Base-by-base conservation (phyloP, 768 basidiomycete genomes). In the Calvatia gigantea region DNA sequence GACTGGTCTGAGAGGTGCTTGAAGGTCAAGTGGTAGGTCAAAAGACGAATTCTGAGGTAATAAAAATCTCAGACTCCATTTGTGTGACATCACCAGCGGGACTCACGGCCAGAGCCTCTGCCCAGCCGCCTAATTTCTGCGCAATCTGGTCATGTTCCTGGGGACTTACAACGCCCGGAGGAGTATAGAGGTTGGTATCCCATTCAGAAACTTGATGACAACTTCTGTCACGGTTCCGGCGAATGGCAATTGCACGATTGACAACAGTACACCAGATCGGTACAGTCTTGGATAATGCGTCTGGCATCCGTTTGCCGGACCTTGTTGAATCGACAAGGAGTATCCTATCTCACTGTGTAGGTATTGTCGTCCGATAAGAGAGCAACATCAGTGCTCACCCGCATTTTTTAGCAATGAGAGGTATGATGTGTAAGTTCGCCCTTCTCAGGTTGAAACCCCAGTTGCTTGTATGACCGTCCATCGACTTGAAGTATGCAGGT, bases 181-280 rank as follows among this genome's bases (percentile, higher is more conserved):
- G 85, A 1, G 89, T 89, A 62, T 90, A 89, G 6, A 95, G 72
- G 2, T 67, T 62, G 0, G 64, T 68, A 60, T 88, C 79, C 87
- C 87, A 90, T 7, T 60, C 32, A 11, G 14, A n/a, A 5, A 60
- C 54, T 6, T 35, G 35, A n/a, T 59, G 47, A 12, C 21, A 35
- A 11, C 56, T 41, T 15, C 47, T 38, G 25, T 58, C 48, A 2
- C 67, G 65, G 0, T 74, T 67, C 56, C 70, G 69, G 15, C 69
- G 73, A 44, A 70, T 65, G 8, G 66, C 59, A 31, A 82, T 68
- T 27, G 82, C 86, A 48, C 83, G 76, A 64, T 96, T 98, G 58
- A 96, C 75, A 4, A 94, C 90, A 7, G 90, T 76, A 66, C 95
- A 96, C 96, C 96, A 98, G 48, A 95, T 89, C 0, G 95, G 95